Base-by-base conservation (phyloP, 2,329 filamentous ascomycete species). In the Fusarium sterilihyphosum region DNA sequence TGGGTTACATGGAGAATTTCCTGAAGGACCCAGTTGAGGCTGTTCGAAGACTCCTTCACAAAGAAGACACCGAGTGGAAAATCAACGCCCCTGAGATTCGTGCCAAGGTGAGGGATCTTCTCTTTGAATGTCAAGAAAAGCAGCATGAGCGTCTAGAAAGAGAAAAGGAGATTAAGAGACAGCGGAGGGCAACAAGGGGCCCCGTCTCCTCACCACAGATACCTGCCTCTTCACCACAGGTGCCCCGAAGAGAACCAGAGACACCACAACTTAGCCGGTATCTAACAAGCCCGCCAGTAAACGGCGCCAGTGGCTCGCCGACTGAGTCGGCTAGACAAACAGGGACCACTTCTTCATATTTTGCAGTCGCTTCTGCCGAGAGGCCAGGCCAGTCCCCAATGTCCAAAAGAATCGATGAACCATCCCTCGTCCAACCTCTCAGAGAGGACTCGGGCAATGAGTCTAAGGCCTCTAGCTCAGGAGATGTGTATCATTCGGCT, bases 1-100 rank as follows among this genome's bases (percentile, higher is more conserved):
- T 98, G 8, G 93, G 92, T 6, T 99, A 98, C 78, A 87, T 97
- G 61, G 89, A 94, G 73, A 91, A 93, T 73, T 98, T 99, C 73
- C 87, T 97, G 22, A 87, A 90, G 60, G 84, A 94, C 67, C 96
- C 96, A 0, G 90, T 94, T 71, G 81, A 80, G 1, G 96, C 97
- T 74, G 86, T 93, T 22, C 84, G 84, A 26, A 91, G 89, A 69
- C 84, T 97, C 24, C 84, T 98, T 10, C 87, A 86, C 33, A 89
- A 87, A 46, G 88, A 93, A 74, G 58, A 78, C 9, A 80, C 84
- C 5, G 76, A 80, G 1, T 90, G 88, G 86, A 69, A 84, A 16
- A 89, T 95, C 79, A 84, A 90, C 38, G 84, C 87, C 7, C 86
- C 88, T 2, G 80, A 86, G 14, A 88, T 96, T 78, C 91, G 95